Evolutionary conservation across 805 yeast genomes (phyloP), one percentile per base, ranked within the genome.

Genomic region (Kazachstania bromeliacearum): DNA sequence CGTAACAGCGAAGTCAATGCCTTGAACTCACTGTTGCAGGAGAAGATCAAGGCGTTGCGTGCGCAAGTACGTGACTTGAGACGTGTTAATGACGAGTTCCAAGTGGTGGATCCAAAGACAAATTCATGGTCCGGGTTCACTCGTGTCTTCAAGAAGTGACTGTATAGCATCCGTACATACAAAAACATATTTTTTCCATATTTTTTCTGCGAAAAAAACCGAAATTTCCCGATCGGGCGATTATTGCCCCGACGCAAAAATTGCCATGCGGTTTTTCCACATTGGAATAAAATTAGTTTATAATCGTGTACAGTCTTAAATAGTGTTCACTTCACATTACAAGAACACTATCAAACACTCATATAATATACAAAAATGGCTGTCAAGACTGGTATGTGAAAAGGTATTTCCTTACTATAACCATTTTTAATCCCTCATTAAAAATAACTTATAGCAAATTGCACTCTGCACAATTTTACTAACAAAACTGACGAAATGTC

Each of bases 1-100:
- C 64, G 79, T 39, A 79, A 79, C 43, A 50, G 68, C 33, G 77
- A 76, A 52, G 81, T 79, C n/a, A 74, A 75, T 78, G 77, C 69
- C 37, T 67, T 71, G 40, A 79, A 79, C 44, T 62, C 73, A 40
- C 57, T 64, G 23, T 55, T 78, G 12, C 84, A 77, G 42, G 79
- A 74, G 24, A 70, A 66, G 38, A 53, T 76, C 1, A 59, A 60
- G 10, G 48, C 56, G 12, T 54, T 75, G 15, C 71, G 75, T 41
- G 51, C 51, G 16, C 66, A 67, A 39, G 46, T 69, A 26, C 67
- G 55, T 6, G 55, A 50, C 1, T 44, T 68, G 37, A 66, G 60
- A 33, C 43, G 43, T 7, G 50, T 46, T 4, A 59, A 59, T 35
- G 50, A 42, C 21, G 21, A 16, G 7, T 21, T 20, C 19, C 20